Base-by-base conservation (phyloP, 495 filamentous ascomycete species). In the Penicillium lagena region DNA sequence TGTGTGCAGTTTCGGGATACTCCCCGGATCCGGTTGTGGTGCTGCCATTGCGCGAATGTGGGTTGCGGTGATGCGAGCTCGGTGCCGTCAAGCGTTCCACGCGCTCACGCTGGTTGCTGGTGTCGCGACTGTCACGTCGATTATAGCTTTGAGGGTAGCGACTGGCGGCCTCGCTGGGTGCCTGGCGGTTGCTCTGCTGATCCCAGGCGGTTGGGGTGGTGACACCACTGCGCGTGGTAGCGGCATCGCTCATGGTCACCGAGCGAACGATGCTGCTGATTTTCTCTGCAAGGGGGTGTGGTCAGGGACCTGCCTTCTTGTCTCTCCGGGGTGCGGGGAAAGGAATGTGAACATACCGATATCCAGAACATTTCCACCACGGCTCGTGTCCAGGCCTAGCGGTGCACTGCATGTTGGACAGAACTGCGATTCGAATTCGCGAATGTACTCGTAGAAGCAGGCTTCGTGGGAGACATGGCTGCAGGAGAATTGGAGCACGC, bases 361-460 rank as follows among this genome's bases (percentile, higher is more conserved):
- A 70, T 97, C 90, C 35, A 96, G 61, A 29, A 96, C 87, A 73
- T 95, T 96, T 41, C 93, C 93, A 34, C 93, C 94, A 41, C 93
- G 80, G 63, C 89, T 97, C 5, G 90, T 94, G 67, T 99, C 93
- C 38, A 99, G 69, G 28, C 90, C 89, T 17, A 99, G 66, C 30
- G 94, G 89, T 45, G 88, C 86, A 75, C 96, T 88, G 65, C 93
- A 99, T 49, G 88, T 85, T 32, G 93, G 93, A 64, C 93, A 99
- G 62, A 85, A 90, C 55, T 99, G 90, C 34, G 87, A 89, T 51
- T 99, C 94, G 48, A 87, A 87, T 62, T 95, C 91, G 48, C 89
- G 86, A 53, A 99, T 93, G 58, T 90, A 96, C 67, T 99, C 94
- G 66, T 97, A 99, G 63, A 99, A 99, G 67, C 93, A 99, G 13